Conservation (phyloP, 2,329 filamentous ascomycete genomes). For the Sarocladium kiliense region DNA sequence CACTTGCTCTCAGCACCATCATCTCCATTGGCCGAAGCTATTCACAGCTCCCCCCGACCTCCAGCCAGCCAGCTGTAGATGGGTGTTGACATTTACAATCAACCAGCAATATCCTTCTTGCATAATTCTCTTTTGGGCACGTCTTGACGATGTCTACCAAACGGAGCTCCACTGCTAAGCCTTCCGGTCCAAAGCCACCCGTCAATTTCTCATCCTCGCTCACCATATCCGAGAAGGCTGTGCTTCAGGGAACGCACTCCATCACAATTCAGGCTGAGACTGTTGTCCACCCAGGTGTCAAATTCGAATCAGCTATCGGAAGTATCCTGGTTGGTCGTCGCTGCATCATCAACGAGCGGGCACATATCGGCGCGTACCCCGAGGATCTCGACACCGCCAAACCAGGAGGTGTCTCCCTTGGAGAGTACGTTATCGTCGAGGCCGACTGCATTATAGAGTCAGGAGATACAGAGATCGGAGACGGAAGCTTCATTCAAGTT, state of each 20-base stretch:
- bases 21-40: constrained; percentile 1
- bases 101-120: too few species aligned
- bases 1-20: neutral
- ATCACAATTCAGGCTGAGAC: constrained; percentile 74
- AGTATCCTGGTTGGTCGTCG: constrained; percentile 76
- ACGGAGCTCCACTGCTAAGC: constrained; percentile 51
- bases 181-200: constrained; percentile 54
- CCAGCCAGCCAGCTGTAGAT: too few species aligned
- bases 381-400: constrained; percentile 18
- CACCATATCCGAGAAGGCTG: constrained; percentile 56
- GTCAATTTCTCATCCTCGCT: constrained; percentile 56
- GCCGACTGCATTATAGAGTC: constrained; percentile 56
- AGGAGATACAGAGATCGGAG: constrained; percentile 56
- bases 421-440: constrained; percentile 59
- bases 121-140: too few species aligned
- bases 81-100: too few species aligned
- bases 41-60: neutral
- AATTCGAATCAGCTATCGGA: constrained; percentile 72
- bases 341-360: constrained; percentile 74
- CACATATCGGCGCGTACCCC: constrained; percentile 45
- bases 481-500: constrained; percentile 56
- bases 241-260: constrained; percentile 65
- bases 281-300: constrained; percentile 80
- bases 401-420: constrained; percentile 48
- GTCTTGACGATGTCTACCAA: constrained; percentile 33